These are phyloP conservation scores for Stephania japonica DNA, from an alignment of 164 flowering plant species.

Conservation along the genomic window DNA sequence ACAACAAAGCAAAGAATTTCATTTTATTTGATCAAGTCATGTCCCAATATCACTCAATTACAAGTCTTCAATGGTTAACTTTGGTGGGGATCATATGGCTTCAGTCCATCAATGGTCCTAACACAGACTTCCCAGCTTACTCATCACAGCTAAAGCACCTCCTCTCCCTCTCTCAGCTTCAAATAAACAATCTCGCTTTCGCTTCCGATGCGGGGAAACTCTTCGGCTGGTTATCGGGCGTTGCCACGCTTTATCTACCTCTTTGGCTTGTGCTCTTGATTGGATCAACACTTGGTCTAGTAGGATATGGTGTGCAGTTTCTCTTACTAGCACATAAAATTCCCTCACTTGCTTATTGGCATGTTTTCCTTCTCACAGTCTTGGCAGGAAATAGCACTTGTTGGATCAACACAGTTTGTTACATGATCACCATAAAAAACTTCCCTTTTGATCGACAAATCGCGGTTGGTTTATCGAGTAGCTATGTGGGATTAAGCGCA, in stretches of 20 bases:
- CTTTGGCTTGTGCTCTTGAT: slow-evolving; percentile 61
- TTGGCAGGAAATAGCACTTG: slow-evolving; percentile 88
- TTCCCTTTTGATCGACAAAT: slow-evolving; percentile 51
- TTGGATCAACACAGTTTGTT: slow-evolving; percentile 92
- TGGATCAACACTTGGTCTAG: slow-evolving; percentile 54
- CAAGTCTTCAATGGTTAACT: slow-evolving; percentile 63
- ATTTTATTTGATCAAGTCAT: not conserved
- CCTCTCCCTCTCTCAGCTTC: slow-evolving; percentile 63
- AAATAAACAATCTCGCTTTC: slow-evolving; percentile 82
- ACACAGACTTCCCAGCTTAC: slow-evolving; percentile 77
- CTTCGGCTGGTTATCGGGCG: slow-evolving; percentile 69
- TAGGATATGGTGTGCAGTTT: slow-evolving; percentile 77
- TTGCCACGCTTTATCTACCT: slow-evolving; percentile 61
- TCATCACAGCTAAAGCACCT: slow-evolving; percentile 65
- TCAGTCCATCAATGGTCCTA: slow-evolving; percentile 69
- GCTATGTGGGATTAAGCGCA: slow-evolving; percentile 71
- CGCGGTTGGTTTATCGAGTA: slow-evolving; percentile 66
- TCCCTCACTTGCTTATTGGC: slow-evolving; percentile 39
- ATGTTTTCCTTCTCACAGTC: slow-evolving; percentile 47
- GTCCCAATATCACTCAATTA: not conserved
- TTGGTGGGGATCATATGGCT: slow-evolving; percentile 73
- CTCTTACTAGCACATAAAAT: slow-evolving; percentile 41
- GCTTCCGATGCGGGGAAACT: slow-evolving; percentile 96
- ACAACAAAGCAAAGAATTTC: too few relatives aligned
- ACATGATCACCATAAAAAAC: slow-evolving; percentile 41